Conservation (phyloP, 495 filamentous ascomycete species). For the Thermothielavioides terrestris region DNA sequence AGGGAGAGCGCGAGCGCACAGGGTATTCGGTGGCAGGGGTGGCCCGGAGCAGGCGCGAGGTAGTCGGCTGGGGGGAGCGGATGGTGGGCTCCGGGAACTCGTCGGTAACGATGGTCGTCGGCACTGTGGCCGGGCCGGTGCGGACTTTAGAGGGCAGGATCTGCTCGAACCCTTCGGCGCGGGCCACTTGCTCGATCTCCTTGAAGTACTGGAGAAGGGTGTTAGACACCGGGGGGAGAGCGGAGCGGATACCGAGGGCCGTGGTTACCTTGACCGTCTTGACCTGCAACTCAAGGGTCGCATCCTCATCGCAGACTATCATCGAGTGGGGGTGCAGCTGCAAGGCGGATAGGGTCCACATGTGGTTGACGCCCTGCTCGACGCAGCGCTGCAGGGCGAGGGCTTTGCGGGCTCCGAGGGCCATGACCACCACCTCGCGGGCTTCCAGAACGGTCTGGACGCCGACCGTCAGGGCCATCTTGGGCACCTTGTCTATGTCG, state of each 20-base stretch:
- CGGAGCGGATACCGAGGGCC: background rate
- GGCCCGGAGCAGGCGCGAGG: constrained; percentile 35
- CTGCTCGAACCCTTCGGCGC: constrained; percentile 49
- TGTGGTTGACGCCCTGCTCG: constrained; percentile 76
- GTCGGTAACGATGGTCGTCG: constrained; percentile 2
- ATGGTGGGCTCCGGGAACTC: constrained; percentile 30
- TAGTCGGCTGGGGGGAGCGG: constrained; percentile 38
- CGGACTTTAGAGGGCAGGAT: constrained; percentile 43
- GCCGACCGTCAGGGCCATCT: constrained; percentile 77
- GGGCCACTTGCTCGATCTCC: constrained; percentile 53
- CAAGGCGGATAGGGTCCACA: constrained; percentile 78
- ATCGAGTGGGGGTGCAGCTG: constrained; percentile 73
- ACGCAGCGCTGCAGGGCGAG: constrained; percentile 73
- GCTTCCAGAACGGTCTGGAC: constrained; percentile 82
- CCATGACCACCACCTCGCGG: constrained; percentile 73
- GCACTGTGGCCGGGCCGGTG: constrained; percentile 25
- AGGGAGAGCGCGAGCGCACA: constrained; percentile 37
- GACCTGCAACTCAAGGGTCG: constrained; percentile 72
- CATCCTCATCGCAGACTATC: constrained; percentile 79
- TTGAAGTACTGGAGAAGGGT: constrained; percentile 54
- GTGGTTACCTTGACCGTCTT: constrained; percentile 67
- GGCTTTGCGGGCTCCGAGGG: constrained; percentile 72
- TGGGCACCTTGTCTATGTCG: constrained; percentile 63
- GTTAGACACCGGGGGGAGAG: background rate
- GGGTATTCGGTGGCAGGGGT: constrained; percentile 44